Base-by-base conservation (phyloP, 768 basidiomycete genomes). In the Boletus rex-veris region DNA sequence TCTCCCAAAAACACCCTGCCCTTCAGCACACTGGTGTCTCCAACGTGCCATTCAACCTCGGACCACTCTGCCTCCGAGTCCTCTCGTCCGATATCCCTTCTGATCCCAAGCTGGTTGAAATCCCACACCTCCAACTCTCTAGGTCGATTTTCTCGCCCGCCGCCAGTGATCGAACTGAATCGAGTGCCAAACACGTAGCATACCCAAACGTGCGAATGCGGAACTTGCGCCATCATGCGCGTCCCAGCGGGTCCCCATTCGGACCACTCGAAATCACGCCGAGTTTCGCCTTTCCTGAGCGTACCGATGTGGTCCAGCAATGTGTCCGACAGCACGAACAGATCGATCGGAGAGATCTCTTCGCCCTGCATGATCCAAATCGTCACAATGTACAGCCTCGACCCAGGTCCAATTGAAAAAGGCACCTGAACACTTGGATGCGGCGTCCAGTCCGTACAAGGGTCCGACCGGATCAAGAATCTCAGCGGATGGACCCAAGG, bases 181-280 rank as follows among this genome's bases (percentile, higher is more conserved):
- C 73, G 75, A 26, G 72, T 73, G 19, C 82, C 83, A 58, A 74
- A 75, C 18, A 83, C 76, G 58, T 81, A 81, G 68, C 83, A 85
- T 8, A 81, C 80, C 82, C 83, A 85, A n/a, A 73, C 64, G 24
- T 64, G 57, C 12, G 77, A 76, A 35, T 67, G 71, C 19, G 67
- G 74, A 36, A 67, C 65, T 7, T 67, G 66, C 30, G 52, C 53
- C 35, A 79, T 59, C 58, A 83, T 63, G 26, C 81, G 77, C 9
- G 78, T 77, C 4, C 73, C 75, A 10, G 37, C 47, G 7, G 78
- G 77, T 14, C 81, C 83, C 83, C 83, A 85, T 24, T 71, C 69
- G 2, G 71, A 57, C 83, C 83, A 85, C 33, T 63, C 53, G 54
- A 77, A 59, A n/a, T 64, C 53, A 33, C 54, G 64, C 16, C 57